These are phyloP conservation scores for Aureobasidium sp. DNA, from an alignment of 2,329 filamentous ascomycete genomes.

Conservation along the genomic window DNA sequence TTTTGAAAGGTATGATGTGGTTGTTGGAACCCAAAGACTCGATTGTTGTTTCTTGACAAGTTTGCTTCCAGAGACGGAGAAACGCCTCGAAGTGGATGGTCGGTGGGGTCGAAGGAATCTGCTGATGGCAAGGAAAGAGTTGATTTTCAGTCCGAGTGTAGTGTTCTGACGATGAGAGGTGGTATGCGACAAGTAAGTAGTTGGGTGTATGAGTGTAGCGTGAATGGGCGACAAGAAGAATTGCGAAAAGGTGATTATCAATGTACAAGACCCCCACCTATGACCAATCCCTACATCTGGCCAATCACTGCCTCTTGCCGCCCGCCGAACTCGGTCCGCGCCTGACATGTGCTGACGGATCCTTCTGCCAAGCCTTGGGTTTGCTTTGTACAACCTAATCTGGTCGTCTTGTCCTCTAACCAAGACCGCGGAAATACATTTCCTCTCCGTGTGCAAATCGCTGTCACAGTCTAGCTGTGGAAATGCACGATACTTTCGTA, in stretches of 20 bases:
- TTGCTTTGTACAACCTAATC: not conserved
- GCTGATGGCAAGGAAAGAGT: not conserved
- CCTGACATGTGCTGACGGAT: not conserved
- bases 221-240: not conserved
- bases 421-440: not conserved
- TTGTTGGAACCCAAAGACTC: not conserved
- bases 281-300: not conserved
- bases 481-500: no score
- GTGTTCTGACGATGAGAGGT: not conserved
- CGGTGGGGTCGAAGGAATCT: constrained; percentile 3
- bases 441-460: no score
- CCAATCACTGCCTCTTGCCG: not conserved
- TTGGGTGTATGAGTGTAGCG: not conserved
- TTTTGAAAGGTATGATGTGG: constrained; percentile 14
- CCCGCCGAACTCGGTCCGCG: not conserved
- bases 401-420: not conserved
- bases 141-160: not conserved
- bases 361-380: not conserved
- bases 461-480: no score
- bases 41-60: not conserved
- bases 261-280: not conserved
- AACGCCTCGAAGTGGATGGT: not conserved
- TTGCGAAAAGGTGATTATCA: constrained; percentile 8
- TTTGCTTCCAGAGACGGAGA: not conserved
- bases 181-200: not conserved